Conservation (phyloP, 2,329 filamentous ascomycete species). For the Thermothelomyces thermophilus region DNA sequence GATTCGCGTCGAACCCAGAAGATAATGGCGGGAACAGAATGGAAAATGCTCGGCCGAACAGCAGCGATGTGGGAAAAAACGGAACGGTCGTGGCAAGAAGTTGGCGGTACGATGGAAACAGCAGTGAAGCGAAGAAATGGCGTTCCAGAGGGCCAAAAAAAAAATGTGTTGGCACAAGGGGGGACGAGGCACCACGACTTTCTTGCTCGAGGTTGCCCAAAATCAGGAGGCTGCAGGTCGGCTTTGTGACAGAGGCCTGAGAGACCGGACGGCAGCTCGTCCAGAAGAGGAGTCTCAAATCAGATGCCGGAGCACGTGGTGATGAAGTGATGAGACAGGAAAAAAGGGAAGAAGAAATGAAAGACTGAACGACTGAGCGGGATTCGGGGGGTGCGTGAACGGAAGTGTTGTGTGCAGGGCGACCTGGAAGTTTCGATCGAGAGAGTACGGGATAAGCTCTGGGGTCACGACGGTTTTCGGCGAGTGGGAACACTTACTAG, state of each 20-base stretch:
- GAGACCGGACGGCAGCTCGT: neutral
- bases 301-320: conserved; percentile 13
- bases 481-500: neutral
- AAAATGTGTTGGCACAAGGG: conserved; percentile 13
- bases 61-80: neutral
- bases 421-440: conserved; percentile 3
- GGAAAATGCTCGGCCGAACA: no score
- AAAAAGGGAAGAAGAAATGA: no score
- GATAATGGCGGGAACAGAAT: neutral
- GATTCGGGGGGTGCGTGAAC: neutral
- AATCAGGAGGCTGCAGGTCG: conserved; percentile 1
- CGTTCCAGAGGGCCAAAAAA: conserved; percentile 11
- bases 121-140: conserved; percentile 23
- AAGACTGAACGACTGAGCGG: conserved; percentile 17
- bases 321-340: conserved; percentile 12
- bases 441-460: conserved; percentile 17
- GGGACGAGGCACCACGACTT: conserved; percentile 13
- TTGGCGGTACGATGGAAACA: conserved; percentile 6
- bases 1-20: conserved; percentile 11
- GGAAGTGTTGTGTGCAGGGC: conserved; percentile 5
- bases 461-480: neutral
- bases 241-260: neutral
- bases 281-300: conserved; percentile 6
- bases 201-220: neutral
- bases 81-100: conserved; percentile 18